phyloP scores from a whole-genome alignment of 2,329 filamentous ascomycete species.

The Penicillium hordei region DNA sequence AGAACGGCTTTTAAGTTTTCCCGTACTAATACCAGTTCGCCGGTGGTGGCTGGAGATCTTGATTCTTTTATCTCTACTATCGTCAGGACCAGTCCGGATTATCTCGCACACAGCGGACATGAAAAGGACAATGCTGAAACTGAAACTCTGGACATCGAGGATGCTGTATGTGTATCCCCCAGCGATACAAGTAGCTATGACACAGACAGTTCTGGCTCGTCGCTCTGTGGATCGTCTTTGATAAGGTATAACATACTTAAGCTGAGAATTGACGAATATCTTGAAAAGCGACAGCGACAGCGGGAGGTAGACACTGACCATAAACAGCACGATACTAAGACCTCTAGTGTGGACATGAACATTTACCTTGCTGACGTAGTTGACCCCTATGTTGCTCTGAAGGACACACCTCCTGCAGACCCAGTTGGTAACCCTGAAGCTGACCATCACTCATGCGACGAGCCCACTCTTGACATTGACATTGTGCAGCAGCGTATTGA shows the following conservation, averaged over 20 bases:
- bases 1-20: background rate
- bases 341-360: background rate
- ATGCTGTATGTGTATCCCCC: background rate
- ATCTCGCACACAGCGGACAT: background rate
- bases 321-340: background rate
- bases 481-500: constrained; percentile 6
- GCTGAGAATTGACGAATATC: background rate
- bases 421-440: background rate
- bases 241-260: background rate
- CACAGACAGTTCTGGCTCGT: background rate
- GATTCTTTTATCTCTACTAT: background rate
- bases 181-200: background rate
- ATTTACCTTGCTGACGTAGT: background rate
- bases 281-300: background rate
- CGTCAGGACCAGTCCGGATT: background rate
- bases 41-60: background rate
- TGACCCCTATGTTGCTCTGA: background rate
- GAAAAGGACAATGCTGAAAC: background rate
- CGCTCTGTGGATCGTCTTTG: background rate
- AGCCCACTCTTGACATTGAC: background rate
- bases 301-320: background rate
- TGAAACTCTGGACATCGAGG: background rate
- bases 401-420: background rate
- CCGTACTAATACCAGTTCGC: background rate
- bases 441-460: background rate